Evolutionary conservation across 371 early-diverging fungal species (phyloP).

Genomic region (Blastocladiella emersonii): DNA sequence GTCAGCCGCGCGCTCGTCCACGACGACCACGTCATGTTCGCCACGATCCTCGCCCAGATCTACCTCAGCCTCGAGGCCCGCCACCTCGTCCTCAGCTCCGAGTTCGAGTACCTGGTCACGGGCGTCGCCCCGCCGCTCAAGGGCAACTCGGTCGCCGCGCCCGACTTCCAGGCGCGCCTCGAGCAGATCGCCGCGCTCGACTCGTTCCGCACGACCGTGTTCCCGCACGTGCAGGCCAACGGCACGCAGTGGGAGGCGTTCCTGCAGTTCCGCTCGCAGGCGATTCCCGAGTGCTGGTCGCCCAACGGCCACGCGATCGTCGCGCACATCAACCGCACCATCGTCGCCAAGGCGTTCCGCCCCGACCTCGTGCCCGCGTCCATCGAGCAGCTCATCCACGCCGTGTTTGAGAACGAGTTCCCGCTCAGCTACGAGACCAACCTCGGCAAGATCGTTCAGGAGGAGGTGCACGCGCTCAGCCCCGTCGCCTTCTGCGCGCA

Average conservation of each 20-base stretch:
- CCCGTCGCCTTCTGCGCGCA: slow-evolving; percentile 87
- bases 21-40: slow-evolving; percentile 80
- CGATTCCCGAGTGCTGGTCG: slow-evolving; percentile 31
- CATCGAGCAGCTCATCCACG: slow-evolving; percentile 55
- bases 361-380: slow-evolving; percentile 75
- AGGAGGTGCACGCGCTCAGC: slow-evolving; percentile 57
- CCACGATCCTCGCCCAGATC: slow-evolving; percentile 74
- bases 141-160: slow-evolving; percentile 11
- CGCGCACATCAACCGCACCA: neutral
- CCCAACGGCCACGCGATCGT: neutral
- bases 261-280: slow-evolving; percentile 35
- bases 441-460: slow-evolving; percentile 49
- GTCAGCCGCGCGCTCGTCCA: slow-evolving; percentile 75
- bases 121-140: slow-evolving; percentile 29
- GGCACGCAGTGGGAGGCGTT: slow-evolving; percentile 44
- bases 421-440: slow-evolving; percentile 34
- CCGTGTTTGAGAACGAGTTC: slow-evolving; percentile 44
- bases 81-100: slow-evolving; percentile 50
- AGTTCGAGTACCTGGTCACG: slow-evolving; percentile 52
- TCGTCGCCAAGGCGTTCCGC: slow-evolving; percentile 66
- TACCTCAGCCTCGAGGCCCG: slow-evolving; percentile 10
- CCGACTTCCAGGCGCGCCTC: slow-evolving; percentile 21
- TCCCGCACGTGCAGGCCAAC: slow-evolving; percentile 16
- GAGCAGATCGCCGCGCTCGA: slow-evolving; percentile 35
- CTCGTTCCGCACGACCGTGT: slow-evolving; percentile 25